Conservation (phyloP, 225 moss, liverwort and hornwort species). For the Pseudisothecium myosuroides region DNA sequence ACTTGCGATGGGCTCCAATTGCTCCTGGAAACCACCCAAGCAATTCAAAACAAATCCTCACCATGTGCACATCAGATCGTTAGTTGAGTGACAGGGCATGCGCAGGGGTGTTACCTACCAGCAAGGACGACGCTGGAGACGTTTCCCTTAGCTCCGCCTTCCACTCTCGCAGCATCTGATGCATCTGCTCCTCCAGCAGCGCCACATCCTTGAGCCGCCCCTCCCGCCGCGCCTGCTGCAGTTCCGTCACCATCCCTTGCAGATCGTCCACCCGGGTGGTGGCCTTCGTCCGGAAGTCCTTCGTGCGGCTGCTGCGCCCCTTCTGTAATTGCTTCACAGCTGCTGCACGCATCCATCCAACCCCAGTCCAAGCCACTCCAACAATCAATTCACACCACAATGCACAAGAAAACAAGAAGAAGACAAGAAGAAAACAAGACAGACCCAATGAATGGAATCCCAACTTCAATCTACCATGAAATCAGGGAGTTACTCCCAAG, state of each 20-base stretch:
- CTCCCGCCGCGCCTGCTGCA: conserved; percentile 52
- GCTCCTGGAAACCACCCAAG: neutral
- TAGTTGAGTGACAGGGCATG: neutral
- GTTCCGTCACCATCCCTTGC: conserved; percentile 47
- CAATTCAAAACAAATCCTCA: neutral
- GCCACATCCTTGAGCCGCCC: conserved; percentile 41
- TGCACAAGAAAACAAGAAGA: neutral
- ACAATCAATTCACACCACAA: neutral
- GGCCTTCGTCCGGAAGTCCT: conserved; percentile 47
- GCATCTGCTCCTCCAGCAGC: conserved; percentile 51
- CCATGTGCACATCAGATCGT: neutral
- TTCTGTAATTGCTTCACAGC: conserved; percentile 34
- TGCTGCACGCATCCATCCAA: neutral
- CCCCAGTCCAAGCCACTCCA: neutral
- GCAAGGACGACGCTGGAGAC: conserved; percentile 39
- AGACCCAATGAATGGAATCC: neutral
- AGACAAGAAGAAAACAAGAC: too few species aligned
- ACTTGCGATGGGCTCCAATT: neutral
- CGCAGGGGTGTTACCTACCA: conserved; percentile 12
- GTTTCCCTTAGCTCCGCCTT: conserved; percentile 48
- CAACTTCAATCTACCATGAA: neutral
- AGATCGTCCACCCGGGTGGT: conserved; percentile 41
- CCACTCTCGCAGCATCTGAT: conserved; percentile 58
- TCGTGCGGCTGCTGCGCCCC: conserved; percentile 18
- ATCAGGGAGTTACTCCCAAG: neutral